These are phyloP conservation scores for Phytophthora pseudosyringae DNA, from an alignment of 352 stramenopile genomes.

Conservation along the genomic window DNA sequence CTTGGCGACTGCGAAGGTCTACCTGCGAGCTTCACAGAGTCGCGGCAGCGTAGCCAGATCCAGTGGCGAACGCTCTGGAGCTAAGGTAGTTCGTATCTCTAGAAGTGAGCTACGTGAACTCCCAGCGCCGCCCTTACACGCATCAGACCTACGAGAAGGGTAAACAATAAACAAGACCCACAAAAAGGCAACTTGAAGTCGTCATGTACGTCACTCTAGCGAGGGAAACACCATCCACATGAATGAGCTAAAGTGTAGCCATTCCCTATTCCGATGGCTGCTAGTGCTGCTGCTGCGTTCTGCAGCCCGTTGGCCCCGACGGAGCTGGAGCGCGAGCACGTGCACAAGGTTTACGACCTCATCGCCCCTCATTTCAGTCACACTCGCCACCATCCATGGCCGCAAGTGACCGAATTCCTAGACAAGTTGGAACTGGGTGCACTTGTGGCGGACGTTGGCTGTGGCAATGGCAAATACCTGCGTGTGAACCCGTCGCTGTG, in stretches of 20 bases:
- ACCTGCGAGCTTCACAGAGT: constrained; percentile 60
- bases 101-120: constrained; percentile 73
- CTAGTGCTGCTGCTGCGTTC: neutral
- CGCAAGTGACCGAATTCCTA: constrained; percentile 75
- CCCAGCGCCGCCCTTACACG: constrained; percentile 40
- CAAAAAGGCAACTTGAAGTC: constrained; percentile 21
- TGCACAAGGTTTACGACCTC: constrained; percentile 87
- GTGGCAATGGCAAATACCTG: constrained; percentile 89
- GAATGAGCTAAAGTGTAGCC: constrained; percentile 20
- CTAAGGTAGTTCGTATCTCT: constrained; percentile 68
- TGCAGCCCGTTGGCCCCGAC: constrained; percentile 47
- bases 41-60: constrained; percentile 30
- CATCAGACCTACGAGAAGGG: constrained; percentile 24
- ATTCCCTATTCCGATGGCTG: constrained; percentile 22
- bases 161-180: neutral
- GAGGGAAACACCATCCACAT: constrained; percentile 16
- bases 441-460: constrained; percentile 80
- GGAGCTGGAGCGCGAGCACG: constrained; percentile 76
- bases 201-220: constrained; percentile 21
- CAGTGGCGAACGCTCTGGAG: constrained; percentile 24
- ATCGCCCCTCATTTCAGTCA: constrained; percentile 88
- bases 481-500: constrained; percentile 62
- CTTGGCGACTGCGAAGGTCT: constrained; percentile 74
- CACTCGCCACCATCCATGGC: constrained; percentile 84
- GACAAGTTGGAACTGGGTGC: constrained; percentile 44